These are phyloP conservation scores for Microcyclosporella mali DNA, from an alignment of 2,329 filamentous ascomycete species.

Conservation along the genomic window DNA sequence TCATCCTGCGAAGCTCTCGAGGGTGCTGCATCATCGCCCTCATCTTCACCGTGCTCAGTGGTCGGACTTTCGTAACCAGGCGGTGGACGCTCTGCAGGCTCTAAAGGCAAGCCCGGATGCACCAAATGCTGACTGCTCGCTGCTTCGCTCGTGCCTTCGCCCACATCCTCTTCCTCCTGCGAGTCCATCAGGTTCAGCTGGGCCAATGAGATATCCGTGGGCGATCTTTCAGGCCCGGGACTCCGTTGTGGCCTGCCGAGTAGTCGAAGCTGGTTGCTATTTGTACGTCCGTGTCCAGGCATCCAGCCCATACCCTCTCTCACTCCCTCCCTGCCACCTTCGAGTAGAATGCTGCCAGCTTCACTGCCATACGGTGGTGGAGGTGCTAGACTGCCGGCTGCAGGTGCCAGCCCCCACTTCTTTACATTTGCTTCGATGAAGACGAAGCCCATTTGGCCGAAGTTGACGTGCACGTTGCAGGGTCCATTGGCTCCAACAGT, in stretches of 20 bases:
- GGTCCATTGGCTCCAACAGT: constrained; percentile 95
- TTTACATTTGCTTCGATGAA: constrained; percentile 99
- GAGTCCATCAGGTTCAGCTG: constrained; percentile 68
- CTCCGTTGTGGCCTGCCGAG: constrained; percentile 63
- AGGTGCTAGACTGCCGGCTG: constrained; percentile 89
- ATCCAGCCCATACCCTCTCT: constrained; percentile 50
- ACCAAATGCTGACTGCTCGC: constrained; percentile 16
- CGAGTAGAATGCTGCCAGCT: constrained; percentile 90
- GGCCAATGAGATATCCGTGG: constrained; percentile 91
- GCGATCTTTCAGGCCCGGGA: constrained; percentile 81
- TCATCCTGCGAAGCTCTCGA: constrained; percentile 19
- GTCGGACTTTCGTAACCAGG: constrained; percentile 45
- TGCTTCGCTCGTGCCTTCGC: constrained; percentile 22
- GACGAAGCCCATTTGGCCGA: constrained; percentile 95
- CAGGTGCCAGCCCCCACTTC: constrained; percentile 96
- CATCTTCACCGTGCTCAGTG: constrained; percentile 21
- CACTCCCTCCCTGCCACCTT: constrained; percentile 60
- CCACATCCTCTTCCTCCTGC: constrained; percentile 34
- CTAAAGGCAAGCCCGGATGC: constrained; percentile 25
- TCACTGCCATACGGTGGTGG: constrained; percentile 96
- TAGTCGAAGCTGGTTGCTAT: constrained; percentile 72
- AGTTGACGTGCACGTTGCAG: constrained; percentile 89
- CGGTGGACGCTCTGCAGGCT: constrained; percentile 35
- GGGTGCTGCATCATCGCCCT: constrained; percentile 22
- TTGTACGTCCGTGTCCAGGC: constrained; percentile 64